Conservation (phyloP, 2,329 filamentous ascomycete genomes). For the Pyricularia grisea region DNA sequence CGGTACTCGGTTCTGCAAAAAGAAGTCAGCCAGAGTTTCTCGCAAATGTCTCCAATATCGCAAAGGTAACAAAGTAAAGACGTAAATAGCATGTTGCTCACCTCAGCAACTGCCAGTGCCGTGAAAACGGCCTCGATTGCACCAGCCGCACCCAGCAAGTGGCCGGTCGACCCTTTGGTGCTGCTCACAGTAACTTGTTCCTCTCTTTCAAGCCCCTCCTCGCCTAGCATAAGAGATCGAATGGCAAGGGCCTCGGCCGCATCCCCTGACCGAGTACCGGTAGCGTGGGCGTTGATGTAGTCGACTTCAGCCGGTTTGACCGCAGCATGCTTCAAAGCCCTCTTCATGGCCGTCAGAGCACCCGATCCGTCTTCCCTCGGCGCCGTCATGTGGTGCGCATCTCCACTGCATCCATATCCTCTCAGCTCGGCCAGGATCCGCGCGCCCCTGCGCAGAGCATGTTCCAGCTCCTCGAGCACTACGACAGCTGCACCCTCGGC, state of each 20-base stretch:
- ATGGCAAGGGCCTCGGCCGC: conserved; percentile 81
- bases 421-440: conserved; percentile 79
- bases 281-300: conserved; percentile 95
- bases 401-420: conserved; percentile 84
- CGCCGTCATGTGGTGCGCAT: conserved; percentile 90
- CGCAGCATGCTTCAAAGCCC: conserved; percentile 64
- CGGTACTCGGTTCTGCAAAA: conserved; percentile 62
- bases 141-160: conserved; percentile 84
- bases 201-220: conserved; percentile 53
- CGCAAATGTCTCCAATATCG: background rate
- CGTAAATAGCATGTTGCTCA: conserved; percentile 29
- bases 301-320: conserved; percentile 64
- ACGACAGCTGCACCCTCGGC: conserved; percentile 85
- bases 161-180: conserved; percentile 87
- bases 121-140: conserved; percentile 85
- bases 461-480: conserved; percentile 81
- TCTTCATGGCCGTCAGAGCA: conserved; percentile 75
- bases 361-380: conserved; percentile 76
- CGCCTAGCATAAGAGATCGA: conserved; percentile 63
- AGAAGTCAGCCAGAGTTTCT: background rate
- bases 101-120: conserved; percentile 68
- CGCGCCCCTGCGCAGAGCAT: conserved; percentile 71
- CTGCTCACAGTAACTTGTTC: conserved; percentile 74
- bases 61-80: background rate
- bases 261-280: conserved; percentile 78